Evolutionary conservation across 2,329 filamentous ascomycete species (phyloP), one percentile per base, ranked within the genome.

Genomic region (Clonostachys byssicola): DNA sequence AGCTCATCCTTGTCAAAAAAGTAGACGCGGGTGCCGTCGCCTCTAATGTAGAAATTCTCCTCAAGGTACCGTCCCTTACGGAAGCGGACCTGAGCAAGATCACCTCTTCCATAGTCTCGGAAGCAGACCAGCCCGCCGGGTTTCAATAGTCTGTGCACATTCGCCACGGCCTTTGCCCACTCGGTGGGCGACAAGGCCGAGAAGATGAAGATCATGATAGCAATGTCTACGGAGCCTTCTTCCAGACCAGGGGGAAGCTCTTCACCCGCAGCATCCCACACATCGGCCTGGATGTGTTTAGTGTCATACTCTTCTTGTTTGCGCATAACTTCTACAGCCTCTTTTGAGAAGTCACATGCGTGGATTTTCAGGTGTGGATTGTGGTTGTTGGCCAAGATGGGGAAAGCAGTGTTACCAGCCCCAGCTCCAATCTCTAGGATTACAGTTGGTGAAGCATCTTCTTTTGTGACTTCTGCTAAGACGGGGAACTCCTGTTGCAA

Each of bases 201-300:
- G 74, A 99, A 97, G 61, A 97, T 92, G 72, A 99, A 99, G 51
- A 99, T 90, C 78, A 99, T 83, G 46, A 99, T 76, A 36, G 95
- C 89, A 38, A 97, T 82, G 66, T 99, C 92, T 50, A 96, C 91
- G 49, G 82, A 88, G n/a, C 77, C 84, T 57, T 91, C 85, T 44
- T 73, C 73, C 14, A 99, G 71, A 2, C 83, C 88, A 2, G 89
- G 88, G 6, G 94, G 92, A 7, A 96, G 72, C 40, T 75, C 74
- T 40, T 85, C 75, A 50, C 82, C 78, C 3, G 92, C 82, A 13
- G 88, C 86, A 69, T 99, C 94, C 92, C 95, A 99, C 16, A 97
- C 91, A 64, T 96, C 92, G 17, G 92, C 92, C 60, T 88, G 83
- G 64, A 97, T 89, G 56, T 80, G 70, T 50, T 79, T 72, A 40